Evolutionary conservation across 2,329 filamentous ascomycete species (phyloP).

Genomic region (Colletotrichum sp.): DNA sequence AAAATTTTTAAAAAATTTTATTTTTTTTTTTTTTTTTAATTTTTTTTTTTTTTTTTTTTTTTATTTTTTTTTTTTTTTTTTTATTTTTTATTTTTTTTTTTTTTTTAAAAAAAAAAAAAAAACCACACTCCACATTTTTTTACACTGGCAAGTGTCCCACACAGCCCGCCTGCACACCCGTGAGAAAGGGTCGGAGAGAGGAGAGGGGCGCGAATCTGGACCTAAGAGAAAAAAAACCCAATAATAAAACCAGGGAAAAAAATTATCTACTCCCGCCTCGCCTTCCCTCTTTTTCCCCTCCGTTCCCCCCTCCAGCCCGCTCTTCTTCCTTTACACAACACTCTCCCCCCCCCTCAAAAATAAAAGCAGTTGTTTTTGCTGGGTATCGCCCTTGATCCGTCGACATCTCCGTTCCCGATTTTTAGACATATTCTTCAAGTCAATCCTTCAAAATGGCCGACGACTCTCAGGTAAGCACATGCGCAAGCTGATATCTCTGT

Average conservation of each 20-base stretch:
- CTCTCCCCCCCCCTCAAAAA: constrained; percentile 8
- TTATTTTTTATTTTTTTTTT: too few species aligned
- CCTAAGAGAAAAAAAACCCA: constrained; percentile 19
- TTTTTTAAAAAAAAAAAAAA: background rate
- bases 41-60: too few species aligned
- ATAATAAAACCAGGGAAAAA: constrained; percentile 27
- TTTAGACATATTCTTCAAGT: constrained; percentile 26
- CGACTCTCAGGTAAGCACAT: constrained; percentile 53
- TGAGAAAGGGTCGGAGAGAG: background rate
- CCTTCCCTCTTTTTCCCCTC: constrained; percentile 24
- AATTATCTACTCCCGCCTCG: constrained; percentile 25
- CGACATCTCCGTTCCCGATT: constrained; percentile 26
- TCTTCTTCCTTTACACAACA: constrained; percentile 22
- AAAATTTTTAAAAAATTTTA: too few species aligned
- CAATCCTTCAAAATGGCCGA: constrained; percentile 63
- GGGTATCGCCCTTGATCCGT: constrained; percentile 26
- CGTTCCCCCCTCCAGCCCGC: constrained; percentile 19
- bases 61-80: too few species aligned
- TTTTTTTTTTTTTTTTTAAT: too few species aligned
- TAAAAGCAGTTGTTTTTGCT: constrained; percentile 20
- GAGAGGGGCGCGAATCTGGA: constrained; percentile 16
- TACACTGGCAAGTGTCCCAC: constrained; percentile 5
- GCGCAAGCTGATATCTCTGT: constrained; percentile 2
- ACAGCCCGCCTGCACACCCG: background rate
- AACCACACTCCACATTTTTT: constrained; percentile 14